These are phyloP conservation scores for Penicillium sp. DNA, from an alignment of 2,329 filamentous ascomycete species.

Conservation along the genomic window DNA sequence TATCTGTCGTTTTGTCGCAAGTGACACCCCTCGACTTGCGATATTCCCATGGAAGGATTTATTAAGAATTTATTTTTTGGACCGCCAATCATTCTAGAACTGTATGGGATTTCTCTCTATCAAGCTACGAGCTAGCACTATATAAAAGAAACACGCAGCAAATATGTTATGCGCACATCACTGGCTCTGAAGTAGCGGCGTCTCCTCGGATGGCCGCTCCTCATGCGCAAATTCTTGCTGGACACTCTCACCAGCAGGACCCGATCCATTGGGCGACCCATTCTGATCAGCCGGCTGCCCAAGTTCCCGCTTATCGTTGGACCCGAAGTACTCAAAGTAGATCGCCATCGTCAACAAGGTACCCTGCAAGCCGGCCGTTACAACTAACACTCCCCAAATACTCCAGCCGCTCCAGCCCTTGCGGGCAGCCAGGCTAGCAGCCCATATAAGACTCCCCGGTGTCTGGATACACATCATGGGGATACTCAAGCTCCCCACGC, in stretches of 20 bases:
- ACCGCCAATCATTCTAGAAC: constrained; percentile 6
- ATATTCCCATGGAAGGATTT: not conserved
- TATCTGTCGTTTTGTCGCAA: constrained; percentile 1
- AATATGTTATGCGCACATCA: constrained; percentile 9
- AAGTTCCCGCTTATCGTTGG: constrained; percentile 45
- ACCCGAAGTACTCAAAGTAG: constrained; percentile 58
- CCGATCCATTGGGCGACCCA: constrained; percentile 10
- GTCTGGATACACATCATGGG: constrained; percentile 99
- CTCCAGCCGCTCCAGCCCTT: constrained; percentile 87
- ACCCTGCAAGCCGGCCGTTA: constrained; percentile 85
- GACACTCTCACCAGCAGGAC: constrained; percentile 8
- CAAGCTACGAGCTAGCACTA: not conserved
- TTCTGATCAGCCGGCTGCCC: constrained; percentile 25
- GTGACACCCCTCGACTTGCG: not conserved
- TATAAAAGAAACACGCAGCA: not conserved
- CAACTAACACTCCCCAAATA: constrained; percentile 86
- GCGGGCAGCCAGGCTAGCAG: constrained; percentile 75
- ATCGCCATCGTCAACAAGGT: constrained; percentile 76
- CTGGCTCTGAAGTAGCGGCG: constrained; percentile 35
- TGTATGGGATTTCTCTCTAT: constrained; percentile 4
- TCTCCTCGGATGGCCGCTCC: constrained; percentile 35
- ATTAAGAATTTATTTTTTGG: constrained; percentile 6
- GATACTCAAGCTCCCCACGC: constrained; percentile 88
- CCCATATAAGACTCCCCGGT: constrained; percentile 87
- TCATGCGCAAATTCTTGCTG: constrained; percentile 17